These are phyloP conservation scores for Fusarium sp. DNA, from an alignment of 2,329 filamentous ascomycete genomes.

Conservation along the genomic window DNA sequence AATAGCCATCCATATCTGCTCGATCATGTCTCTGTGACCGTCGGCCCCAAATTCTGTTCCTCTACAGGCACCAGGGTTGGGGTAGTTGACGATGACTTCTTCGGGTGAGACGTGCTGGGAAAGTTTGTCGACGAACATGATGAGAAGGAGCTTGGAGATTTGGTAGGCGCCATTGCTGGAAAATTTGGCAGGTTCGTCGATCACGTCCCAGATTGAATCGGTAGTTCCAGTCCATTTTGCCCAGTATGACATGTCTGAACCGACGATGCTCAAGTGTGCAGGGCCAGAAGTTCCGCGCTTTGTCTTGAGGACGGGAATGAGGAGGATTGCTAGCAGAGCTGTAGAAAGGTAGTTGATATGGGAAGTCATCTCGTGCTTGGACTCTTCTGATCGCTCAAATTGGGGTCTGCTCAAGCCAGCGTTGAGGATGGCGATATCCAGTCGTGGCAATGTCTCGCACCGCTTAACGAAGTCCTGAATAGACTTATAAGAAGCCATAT, in stretches of 20 bases:
- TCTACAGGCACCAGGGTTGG: constrained; percentile 57
- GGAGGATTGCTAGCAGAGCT: constrained; percentile 47
- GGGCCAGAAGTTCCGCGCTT: constrained; percentile 33
- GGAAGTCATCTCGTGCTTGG: constrained; percentile 55
- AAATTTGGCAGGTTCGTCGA: constrained; percentile 35
- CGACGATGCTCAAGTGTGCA: constrained; percentile 47
- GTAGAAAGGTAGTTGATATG: constrained; percentile 56
- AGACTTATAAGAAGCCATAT: constrained; percentile 60
- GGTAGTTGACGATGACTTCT: constrained; percentile 59
- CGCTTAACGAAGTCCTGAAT: constrained; percentile 55
- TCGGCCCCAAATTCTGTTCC: constrained; percentile 57
- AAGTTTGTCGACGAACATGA: constrained; percentile 53
- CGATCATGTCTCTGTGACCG: constrained; percentile 24
- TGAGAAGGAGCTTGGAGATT: constrained; percentile 49
- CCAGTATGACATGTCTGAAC: constrained; percentile 48
- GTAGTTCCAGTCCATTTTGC: constrained; percentile 38
- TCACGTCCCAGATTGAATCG: constrained; percentile 36
- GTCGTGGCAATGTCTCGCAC: constrained; percentile 47
- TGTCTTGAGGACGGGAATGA: constrained; percentile 49
- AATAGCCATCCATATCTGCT: constrained; percentile 22
- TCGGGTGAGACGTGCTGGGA: constrained; percentile 51
- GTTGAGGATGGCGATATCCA: constrained; percentile 61
- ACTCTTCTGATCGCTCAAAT: constrained; percentile 44
- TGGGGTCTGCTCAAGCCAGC: constrained; percentile 51
- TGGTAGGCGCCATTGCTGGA: constrained; percentile 26